phyloP scores from a whole-genome alignment of 306 rosid species.

The Cucumis hystrix region DNA sequence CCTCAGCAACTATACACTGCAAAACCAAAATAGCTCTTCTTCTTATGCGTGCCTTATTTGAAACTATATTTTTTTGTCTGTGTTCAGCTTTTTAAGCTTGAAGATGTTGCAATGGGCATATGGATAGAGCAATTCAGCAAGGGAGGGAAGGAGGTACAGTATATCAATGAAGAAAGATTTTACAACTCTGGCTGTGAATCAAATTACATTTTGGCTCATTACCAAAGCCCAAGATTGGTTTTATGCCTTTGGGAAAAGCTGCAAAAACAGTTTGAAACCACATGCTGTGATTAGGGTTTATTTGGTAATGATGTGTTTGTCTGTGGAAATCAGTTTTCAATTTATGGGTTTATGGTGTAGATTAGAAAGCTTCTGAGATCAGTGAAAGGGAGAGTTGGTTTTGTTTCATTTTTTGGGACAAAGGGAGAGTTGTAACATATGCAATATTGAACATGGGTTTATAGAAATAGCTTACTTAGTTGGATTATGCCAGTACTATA shows the following conservation, averaged over 20 bases:
- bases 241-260: conserved; percentile 91
- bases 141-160: conserved; percentile 51
- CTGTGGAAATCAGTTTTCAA: not conserved
- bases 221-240: conserved; percentile 70
- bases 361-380: not conserved
- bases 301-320: not conserved
- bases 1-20: not conserved
- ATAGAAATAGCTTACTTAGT: not conserved
- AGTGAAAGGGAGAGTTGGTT: not conserved
- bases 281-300: conserved; percentile 52
- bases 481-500: too few relatives aligned
- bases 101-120: conserved; percentile 95
- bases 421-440: not conserved
- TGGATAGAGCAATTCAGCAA: conserved; percentile 71
- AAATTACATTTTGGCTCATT: conserved; percentile 71
- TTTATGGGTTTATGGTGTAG: not conserved
- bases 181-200: conserved; percentile 73
- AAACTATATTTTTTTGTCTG: not conserved
- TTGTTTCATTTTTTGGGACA: not conserved
- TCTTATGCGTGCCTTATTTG: not conserved
- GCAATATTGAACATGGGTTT: not conserved
- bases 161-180: conserved; percentile 60
- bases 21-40: not conserved
- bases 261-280: conserved; percentile 45
- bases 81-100: conserved; percentile 72